These are phyloP conservation scores for Ustilaginoidea virens DNA, from an alignment of 2,329 filamentous ascomycete genomes.

Conservation along the genomic window DNA sequence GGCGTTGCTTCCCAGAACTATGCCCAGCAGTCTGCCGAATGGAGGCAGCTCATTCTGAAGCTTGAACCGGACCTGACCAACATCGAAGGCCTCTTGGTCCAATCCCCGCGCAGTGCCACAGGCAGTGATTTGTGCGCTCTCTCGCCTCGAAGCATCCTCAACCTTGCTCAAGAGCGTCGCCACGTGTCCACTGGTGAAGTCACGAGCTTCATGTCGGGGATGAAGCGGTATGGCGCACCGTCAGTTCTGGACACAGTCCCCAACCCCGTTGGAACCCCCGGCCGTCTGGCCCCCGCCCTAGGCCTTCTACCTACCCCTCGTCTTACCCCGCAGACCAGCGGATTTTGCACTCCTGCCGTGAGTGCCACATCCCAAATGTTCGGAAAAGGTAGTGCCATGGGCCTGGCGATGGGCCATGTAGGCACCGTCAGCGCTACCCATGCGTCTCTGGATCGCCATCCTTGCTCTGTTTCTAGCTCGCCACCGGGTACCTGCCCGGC, in stretches of 20 bases:
- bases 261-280: conserved; percentile 25
- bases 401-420: conserved; percentile 42
- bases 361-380: conserved; percentile 35
- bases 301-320: conserved; percentile 43
- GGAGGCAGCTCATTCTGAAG: conserved; percentile 41
- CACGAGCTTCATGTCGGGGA: conserved; percentile 22
- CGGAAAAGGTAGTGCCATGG: conserved; percentile 39
- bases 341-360: conserved; percentile 45
- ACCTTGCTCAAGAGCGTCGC: conserved; percentile 23
- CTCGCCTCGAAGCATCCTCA: conserved; percentile 28
- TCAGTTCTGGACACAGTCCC: conserved; percentile 32
- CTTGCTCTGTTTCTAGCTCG: conserved; percentile 30
- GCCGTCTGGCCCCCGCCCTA: conserved; percentile 34
- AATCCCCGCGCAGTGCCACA: conserved; percentile 13
- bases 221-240: conserved; percentile 25
- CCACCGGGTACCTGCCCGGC: conserved; percentile 32
- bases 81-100: conserved; percentile 31
- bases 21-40: conserved; percentile 34
- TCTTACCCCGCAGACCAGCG: conserved; percentile 38
- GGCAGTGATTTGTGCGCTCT: conserved; percentile 21
- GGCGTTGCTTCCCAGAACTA: conserved; percentile 27
- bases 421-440: conserved; percentile 29
- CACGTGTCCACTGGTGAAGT: conserved; percentile 20
- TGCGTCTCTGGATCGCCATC: conserved; percentile 34
- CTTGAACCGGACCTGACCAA: conserved; percentile 44